Conservation (phyloP, 202 grass and related monocot genomes). For the Schoenoplectus triqueter region DNA sequence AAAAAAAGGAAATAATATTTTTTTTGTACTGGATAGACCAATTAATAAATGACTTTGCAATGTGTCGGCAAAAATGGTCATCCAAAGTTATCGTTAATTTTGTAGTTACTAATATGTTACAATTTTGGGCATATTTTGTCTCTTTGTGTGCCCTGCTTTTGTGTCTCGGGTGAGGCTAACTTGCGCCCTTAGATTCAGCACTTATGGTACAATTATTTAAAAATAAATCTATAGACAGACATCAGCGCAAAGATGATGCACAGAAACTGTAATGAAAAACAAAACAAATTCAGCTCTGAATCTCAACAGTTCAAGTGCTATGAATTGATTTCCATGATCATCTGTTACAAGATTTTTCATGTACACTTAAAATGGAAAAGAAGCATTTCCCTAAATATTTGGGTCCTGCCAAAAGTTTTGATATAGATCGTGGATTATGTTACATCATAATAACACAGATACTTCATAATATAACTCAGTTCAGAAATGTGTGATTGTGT, state of each 20-base stretch:
- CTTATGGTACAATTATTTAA: not conserved
- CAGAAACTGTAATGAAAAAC: not conserved
- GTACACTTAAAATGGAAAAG: not conserved
- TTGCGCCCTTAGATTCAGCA: too few relatives aligned
- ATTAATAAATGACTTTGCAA: too few relatives aligned
- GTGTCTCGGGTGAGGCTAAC: too few relatives aligned
- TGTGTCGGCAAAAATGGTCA: too few relatives aligned
- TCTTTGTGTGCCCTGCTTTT: too few relatives aligned
- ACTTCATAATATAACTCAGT: not conserved
- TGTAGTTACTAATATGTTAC: too few relatives aligned
- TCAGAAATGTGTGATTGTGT: not conserved
- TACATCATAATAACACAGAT: not conserved
- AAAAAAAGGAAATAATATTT: too few relatives aligned
- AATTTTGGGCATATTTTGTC: too few relatives aligned
- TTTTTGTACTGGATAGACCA: too few relatives aligned
- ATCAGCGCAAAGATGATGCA: not conserved
- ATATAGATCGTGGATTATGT: not conserved
- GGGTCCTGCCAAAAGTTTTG: not conserved
- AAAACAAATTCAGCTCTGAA: not conserved
- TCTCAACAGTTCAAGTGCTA: not conserved
- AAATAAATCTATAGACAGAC: not conserved
- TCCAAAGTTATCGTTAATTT: too few relatives aligned
- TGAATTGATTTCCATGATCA: not conserved
- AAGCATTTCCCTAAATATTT: constrained; percentile 11
- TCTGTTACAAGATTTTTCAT: constrained; percentile 6